Conservation (phyloP, 768 basidiomycete genomes). For the Lenzites betulinus region DNA sequence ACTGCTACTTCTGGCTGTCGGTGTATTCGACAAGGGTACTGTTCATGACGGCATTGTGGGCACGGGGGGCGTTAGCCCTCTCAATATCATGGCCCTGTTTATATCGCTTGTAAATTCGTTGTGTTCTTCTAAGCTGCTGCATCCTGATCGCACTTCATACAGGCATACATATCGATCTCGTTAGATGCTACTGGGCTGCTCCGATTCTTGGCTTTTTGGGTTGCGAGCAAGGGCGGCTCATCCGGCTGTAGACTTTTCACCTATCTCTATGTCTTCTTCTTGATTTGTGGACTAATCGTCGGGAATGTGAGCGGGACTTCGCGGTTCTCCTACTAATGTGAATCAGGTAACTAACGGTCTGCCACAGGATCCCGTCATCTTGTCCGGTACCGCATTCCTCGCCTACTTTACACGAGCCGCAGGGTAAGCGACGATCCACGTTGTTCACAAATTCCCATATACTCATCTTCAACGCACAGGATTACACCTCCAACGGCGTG, state of each 20-base stretch:
- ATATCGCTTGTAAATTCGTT: constrained; percentile 62
- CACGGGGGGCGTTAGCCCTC: constrained; percentile 77
- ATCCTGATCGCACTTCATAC: neutral
- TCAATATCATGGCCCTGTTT: constrained; percentile 93
- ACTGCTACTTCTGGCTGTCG: constrained; percentile 31
- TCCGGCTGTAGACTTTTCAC: constrained; percentile 74
- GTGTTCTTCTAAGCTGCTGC: neutral
- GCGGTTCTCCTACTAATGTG: no score
- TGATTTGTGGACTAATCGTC: constrained; percentile 72
- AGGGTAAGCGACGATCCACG: constrained; percentile 29
- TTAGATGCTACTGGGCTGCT: constrained; percentile 89
- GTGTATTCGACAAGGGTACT: constrained; percentile 37
- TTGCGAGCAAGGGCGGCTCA: constrained; percentile 69
- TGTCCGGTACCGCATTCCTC: constrained; percentile 89
- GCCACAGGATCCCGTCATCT: constrained; percentile 77
- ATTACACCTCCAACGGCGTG: constrained; percentile 55
- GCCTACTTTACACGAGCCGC: constrained; percentile 83
- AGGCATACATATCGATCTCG: constrained; percentile 87
- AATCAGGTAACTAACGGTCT: neutral
- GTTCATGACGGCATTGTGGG: constrained; percentile 82
- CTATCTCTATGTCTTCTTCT: constrained; percentile 84
- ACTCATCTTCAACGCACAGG: constrained; percentile 5
- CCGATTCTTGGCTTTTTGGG: constrained; percentile 86
- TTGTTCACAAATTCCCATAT: neutral
- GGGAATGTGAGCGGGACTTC: constrained; percentile 71